Evolutionary conservation across 371 early-diverging fungal species (phyloP), one percentile per base, ranked within the genome.

Genomic region (Smittium culicis): DNA sequence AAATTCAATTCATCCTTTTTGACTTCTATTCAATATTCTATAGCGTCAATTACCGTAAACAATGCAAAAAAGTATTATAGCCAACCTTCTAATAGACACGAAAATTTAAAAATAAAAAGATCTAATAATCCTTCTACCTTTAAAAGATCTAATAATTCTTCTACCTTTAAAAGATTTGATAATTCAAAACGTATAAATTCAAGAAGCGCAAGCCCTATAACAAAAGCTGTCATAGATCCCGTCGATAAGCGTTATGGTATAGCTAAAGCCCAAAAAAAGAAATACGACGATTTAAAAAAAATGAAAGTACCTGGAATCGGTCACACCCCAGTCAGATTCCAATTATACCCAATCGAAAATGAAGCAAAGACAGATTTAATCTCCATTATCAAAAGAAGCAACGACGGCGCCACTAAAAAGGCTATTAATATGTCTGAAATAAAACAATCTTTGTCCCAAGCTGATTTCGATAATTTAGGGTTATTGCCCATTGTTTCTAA

Each of bases 321-420:
- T 35, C 74, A 70, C 54, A 76, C 76, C 25, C 76, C 77, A 16
- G 76, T 74, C 2, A 63, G 76, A 35, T 76, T 76, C 45, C 45
- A 69, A 54, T 56, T 76, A 34, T 16, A 72, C 57, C 70, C 69
- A 0, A 66, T 75, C 24, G 77, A 72, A 54, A 75, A 70, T 56
- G 76, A 75, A 20, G 32, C 65, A 8, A 71, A 74, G 0, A 61
- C 74, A 1, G 75, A 74, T 60, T 64, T 74, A 27, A 65, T 60
- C 0, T 67, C 74, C 11, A 35, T 73, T 3, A 66, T 73, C 27
- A 35, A 67, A 27, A 60, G 57, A 20, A 55, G 56, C 20, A 64
- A 60, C 1, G 29, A 29, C 1, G 54, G 32, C 1, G 16, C 24
- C 33, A 30, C n/a, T 20, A 62, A 67, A 14, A 60, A 67, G 55